Percentiles rank a stretch among this genome's conserved stretches.
Conservation (phyloP, 768 basidiomycete species). For the Mycena rebaudengoi region DNA sequence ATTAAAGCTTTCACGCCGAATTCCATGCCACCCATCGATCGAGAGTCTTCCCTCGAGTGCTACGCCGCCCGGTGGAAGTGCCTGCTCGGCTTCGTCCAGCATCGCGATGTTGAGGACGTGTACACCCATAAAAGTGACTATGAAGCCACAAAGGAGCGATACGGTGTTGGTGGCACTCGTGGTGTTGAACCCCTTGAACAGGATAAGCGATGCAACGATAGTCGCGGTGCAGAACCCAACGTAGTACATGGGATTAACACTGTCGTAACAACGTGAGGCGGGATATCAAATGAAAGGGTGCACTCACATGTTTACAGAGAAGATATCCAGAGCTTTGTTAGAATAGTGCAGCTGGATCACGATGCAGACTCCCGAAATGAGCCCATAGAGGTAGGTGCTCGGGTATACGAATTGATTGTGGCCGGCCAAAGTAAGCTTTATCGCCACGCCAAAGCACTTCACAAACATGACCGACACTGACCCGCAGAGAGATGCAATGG, state of each 20-base stretch:
- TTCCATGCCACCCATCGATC: conserved; percentile 76
- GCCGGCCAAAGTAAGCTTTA: conserved; percentile 92
- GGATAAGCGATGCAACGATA: conserved; percentile 91
- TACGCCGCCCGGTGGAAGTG: conserved; percentile 70
- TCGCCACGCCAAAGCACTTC: conserved; percentile 97
- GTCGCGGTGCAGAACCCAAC: conserved; percentile 96
- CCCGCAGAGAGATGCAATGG: conserved; percentile 95
- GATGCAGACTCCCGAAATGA: conserved; percentile 85
- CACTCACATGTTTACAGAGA: conserved; percentile 96
- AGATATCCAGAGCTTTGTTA: conserved; percentile 97
- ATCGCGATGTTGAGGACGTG: conserved; percentile 87
- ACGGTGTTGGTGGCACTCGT: conserved; percentile 81
- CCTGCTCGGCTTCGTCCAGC: conserved; percentile 64
- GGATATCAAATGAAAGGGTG: not conserved
- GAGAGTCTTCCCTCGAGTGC: conserved; percentile 85
- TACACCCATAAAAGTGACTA: conserved; percentile 96
- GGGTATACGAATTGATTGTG: conserved; percentile 95
- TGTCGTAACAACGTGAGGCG: too few relatives aligned
- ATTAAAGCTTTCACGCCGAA: conserved; percentile 46
- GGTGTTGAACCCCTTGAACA: conserved; percentile 98
- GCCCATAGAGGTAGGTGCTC: conserved; percentile 95
- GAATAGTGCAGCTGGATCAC: conserved; percentile 95
- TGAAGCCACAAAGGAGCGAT: conserved; percentile 89
- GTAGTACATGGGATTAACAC: conserved; percentile 98
- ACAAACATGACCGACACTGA: conserved; percentile 99